Evolutionary conservation across 2,329 filamentous ascomycete species (phyloP).

Genomic region (Aphanoascus verrucosus): DNA sequence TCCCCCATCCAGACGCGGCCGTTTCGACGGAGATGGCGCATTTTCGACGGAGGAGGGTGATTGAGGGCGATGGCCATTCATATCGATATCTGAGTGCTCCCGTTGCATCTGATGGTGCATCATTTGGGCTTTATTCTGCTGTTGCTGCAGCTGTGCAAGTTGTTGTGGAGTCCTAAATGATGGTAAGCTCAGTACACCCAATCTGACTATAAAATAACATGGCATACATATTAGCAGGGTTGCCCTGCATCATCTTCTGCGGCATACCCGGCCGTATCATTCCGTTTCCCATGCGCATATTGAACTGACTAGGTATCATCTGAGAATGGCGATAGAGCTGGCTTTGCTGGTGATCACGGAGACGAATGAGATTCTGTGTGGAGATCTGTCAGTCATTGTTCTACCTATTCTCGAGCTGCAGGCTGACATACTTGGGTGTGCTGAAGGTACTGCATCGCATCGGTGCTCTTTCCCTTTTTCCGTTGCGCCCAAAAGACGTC

Average conservation of each 20-base stretch:
- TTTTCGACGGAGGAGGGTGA: constrained; percentile 79
- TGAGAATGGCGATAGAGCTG: constrained; percentile 65
- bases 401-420: not conserved
- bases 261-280: constrained; percentile 44
- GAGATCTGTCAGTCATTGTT: constrained; percentile 22
- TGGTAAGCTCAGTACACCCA: constrained; percentile 3
- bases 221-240: constrained; percentile 36
- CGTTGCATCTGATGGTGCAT: constrained; percentile 77
- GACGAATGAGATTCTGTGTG: constrained; percentile 49
- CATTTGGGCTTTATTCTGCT: constrained; percentile 39
- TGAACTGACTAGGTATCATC: constrained; percentile 45
- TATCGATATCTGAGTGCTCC: constrained; percentile 77
- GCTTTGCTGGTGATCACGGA: constrained; percentile 66
- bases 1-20: constrained; percentile 66
- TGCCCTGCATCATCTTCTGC: constrained; percentile 68
- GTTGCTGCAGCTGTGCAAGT: constrained; percentile 54
- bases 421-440: constrained; percentile 60
- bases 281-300: constrained; percentile 49
- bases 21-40: constrained; percentile 83
- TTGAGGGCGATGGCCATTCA: constrained; percentile 65
- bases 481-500: constrained; percentile 84
- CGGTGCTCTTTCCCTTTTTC: constrained; percentile 51
- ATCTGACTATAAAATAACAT: not conserved
- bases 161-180: constrained; percentile 48
- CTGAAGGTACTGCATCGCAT: constrained; percentile 63